These are phyloP conservation scores for Emmonsiellopsis sp. DNA, from an alignment of 2,329 filamentous ascomycete genomes.

Conservation along the genomic window DNA sequence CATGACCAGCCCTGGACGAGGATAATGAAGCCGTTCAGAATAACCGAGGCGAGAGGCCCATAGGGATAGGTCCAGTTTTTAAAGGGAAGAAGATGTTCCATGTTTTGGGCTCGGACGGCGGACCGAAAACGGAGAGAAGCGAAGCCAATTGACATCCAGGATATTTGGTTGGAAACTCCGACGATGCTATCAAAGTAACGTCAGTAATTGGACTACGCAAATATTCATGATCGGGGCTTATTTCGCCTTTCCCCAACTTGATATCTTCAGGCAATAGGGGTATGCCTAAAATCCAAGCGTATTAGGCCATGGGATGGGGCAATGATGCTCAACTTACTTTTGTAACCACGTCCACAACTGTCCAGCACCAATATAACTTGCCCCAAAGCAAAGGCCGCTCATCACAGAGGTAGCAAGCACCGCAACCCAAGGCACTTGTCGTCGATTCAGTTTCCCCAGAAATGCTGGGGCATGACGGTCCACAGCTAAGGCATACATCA, in stretches of 20 bases:
- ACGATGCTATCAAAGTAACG: slow-evolving; percentile 40
- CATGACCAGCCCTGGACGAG: slow-evolving; percentile 52
- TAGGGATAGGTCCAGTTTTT: slow-evolving; percentile 59
- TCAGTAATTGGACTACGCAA: neutral
- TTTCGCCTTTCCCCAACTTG: too few species aligned
- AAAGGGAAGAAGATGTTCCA: slow-evolving; percentile 53
- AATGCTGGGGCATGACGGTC: slow-evolving; percentile 48
- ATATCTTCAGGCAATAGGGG: too few species aligned
- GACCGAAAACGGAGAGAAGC: slow-evolving; percentile 56
- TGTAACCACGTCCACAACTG: slow-evolving; percentile 59
- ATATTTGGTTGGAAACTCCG: slow-evolving; percentile 58
- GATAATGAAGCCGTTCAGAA: slow-evolving; percentile 51
- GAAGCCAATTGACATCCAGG: slow-evolving; percentile 54
- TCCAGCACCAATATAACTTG: slow-evolving; percentile 56
- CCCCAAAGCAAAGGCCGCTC: slow-evolving; percentile 53
- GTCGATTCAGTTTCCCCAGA: slow-evolving; percentile 43
- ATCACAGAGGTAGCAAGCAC: slow-evolving; percentile 46
- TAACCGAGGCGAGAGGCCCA: slow-evolving; percentile 48
- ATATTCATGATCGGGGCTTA: too few species aligned
- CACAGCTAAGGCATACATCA: slow-evolving; percentile 48
- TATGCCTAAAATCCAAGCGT: too few species aligned
- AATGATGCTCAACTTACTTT: slow-evolving; percentile 36
- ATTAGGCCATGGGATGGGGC: neutral
- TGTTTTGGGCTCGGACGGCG: slow-evolving; percentile 48
- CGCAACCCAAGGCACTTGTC: slow-evolving; percentile 44